Conservation (phyloP, 2,329 filamentous ascomycete genomes). For the Coniella vitis region DNA sequence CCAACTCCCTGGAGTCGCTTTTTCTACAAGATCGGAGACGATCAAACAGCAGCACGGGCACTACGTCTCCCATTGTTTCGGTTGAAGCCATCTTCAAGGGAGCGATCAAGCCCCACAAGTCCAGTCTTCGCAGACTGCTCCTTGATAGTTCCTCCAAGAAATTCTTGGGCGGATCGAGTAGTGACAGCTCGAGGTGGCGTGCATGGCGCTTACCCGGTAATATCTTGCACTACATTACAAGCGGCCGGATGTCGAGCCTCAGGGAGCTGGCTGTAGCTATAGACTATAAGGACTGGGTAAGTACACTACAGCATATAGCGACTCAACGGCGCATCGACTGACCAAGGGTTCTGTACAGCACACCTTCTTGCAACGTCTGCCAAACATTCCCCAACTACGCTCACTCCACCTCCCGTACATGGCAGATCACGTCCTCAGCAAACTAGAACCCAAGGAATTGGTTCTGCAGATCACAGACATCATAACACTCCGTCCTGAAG, state of each 20-base stretch:
- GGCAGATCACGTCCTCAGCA: slow-evolving; percentile 50
- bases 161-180: slow-evolving; percentile 25
- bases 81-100: slow-evolving; percentile 66
- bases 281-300: slow-evolving; percentile 73
- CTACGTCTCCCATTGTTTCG: slow-evolving; percentile 45
- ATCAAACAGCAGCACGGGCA: slow-evolving; percentile 26
- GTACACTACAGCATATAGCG: slow-evolving; percentile 29
- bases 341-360: slow-evolving; percentile 44
- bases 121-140: slow-evolving; percentile 65
- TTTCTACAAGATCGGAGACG: slow-evolving; percentile 63
- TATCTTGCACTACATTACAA: slow-evolving; percentile 65
- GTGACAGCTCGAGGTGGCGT: slow-evolving; percentile 46
- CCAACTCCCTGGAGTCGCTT: slow-evolving; percentile 71
- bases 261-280: slow-evolving; percentile 66
- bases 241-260: slow-evolving; percentile 65
- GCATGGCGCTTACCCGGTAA: slow-evolving; percentile 67
- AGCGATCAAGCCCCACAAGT: slow-evolving; percentile 62
- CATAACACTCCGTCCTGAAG: slow-evolving; percentile 66
- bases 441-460: slow-evolving; percentile 58
- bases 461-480: slow-evolving; percentile 74
- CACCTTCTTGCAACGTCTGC: slow-evolving; percentile 69
- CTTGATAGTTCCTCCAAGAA: slow-evolving; percentile 62
- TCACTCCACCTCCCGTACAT: slow-evolving; percentile 66
- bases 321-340: background rate
- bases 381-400: slow-evolving; percentile 61